Evolutionary conservation across 2,329 filamentous ascomycete genomes (phyloP).

Genomic region (Penicillium corylophilum): DNA sequence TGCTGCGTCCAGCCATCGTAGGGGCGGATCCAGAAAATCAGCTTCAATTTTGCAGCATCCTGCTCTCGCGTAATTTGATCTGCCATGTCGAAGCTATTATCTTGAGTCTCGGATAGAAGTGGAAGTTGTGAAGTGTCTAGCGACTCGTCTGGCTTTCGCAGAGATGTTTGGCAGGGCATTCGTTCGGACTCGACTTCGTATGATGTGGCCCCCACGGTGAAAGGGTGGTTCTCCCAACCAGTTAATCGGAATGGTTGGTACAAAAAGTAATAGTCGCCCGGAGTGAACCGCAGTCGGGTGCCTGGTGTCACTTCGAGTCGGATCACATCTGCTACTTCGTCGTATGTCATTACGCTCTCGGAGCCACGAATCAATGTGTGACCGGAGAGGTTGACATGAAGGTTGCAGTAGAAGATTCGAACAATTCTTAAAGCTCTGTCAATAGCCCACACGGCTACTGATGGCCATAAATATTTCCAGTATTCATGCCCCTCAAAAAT

Average conservation of each 20-base stretch:
- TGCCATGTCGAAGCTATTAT: background rate
- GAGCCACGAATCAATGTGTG: conserved; percentile 28
- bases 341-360: conserved; percentile 44
- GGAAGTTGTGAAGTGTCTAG: conserved; percentile 25
- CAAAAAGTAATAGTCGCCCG: conserved; percentile 53
- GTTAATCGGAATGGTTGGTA: conserved; percentile 47
- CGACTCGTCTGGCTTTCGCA: conserved; percentile 5
- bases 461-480: conserved; percentile 53
- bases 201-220: conserved; percentile 43
- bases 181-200: conserved; percentile 9
- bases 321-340: conserved; percentile 47
- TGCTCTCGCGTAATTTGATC: background rate
- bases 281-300: conserved; percentile 35
- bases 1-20: conserved; percentile 53
- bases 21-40: conserved; percentile 52
- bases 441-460: conserved; percentile 49
- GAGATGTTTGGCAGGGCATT: background rate
- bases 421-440: conserved; percentile 48
- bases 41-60: conserved; percentile 26
- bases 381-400: conserved; percentile 32
- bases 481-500: conserved; percentile 50
- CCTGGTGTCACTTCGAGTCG: conserved; percentile 46
- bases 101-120: conserved; percentile 22
- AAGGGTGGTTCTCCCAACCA: conserved; percentile 55
- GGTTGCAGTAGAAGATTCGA: conserved; percentile 46